These are phyloP conservation scores for Citropsis articulata DNA, from an alignment of 345 rosid species.

Conservation along the genomic window DNA sequence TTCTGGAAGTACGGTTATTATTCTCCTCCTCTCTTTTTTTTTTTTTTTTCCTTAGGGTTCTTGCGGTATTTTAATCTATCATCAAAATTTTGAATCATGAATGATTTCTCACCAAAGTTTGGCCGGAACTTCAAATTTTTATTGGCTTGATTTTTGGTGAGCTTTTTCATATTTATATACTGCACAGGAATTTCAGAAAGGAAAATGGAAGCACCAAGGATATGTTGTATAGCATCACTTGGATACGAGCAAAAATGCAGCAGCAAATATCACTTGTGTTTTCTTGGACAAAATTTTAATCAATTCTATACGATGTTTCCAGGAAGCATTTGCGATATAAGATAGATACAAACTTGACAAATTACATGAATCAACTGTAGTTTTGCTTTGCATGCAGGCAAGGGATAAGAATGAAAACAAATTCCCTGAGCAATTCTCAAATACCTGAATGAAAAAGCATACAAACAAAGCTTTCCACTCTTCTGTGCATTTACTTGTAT, in stretches of 20 bases:
- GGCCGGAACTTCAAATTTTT: neutral
- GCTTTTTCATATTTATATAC: neutral
- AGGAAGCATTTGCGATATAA: neutral
- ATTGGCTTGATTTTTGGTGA: neutral
- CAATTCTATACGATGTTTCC: neutral
- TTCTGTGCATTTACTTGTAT: neutral
- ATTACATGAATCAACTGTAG: neutral
- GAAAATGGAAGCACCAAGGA: neutral
- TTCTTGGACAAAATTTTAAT: too few species aligned
- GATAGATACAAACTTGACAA: neutral
- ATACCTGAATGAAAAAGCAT: slow-evolving; percentile 11
- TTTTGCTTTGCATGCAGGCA: neutral
- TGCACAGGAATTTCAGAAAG: neutral
- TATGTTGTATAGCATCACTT: neutral
- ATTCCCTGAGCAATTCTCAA: slow-evolving; percentile 16
- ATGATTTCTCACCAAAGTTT: too few species aligned
- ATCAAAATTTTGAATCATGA: too few species aligned
- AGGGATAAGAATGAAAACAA: slow-evolving; percentile 19
- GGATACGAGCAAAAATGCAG: neutral
- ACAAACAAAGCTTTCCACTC: slow-evolving; percentile 13
- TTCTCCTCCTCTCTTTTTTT: too few species aligned
- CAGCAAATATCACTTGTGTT: neutral
- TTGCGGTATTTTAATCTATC: too few species aligned
- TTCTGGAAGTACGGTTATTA: too few species aligned
- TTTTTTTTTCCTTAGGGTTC: too few species aligned